Conservation (phyloP, 352 stramenopile genomes). For the Pythium angustatum region DNA sequence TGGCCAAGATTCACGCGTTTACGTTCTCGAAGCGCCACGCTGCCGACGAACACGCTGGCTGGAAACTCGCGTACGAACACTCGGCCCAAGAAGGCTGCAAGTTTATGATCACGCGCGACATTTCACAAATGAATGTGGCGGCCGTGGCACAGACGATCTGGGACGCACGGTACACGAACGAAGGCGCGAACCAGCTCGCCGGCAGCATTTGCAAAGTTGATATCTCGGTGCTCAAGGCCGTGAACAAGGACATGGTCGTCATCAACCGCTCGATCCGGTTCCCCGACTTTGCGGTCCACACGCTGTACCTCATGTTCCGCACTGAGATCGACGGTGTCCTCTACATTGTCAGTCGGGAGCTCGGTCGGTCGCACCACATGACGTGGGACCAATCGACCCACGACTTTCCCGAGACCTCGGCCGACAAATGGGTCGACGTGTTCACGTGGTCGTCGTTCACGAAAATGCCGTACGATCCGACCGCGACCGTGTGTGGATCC, state of each 20-base stretch:
- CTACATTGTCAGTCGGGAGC: slow-evolving; percentile 20
- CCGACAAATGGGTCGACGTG: slow-evolving; percentile 17
- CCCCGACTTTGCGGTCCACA: background rate
- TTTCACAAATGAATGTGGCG: slow-evolving; percentile 10
- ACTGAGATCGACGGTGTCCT: slow-evolving; percentile 10
- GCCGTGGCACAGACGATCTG: slow-evolving; percentile 11
- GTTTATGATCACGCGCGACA: slow-evolving; percentile 11
- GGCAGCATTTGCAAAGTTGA: slow-evolving; percentile 5
- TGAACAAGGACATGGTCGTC: slow-evolving; percentile 24
- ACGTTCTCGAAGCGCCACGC: slow-evolving; percentile 16
- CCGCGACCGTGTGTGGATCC: background rate
- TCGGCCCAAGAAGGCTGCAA: slow-evolving; percentile 6
- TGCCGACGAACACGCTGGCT: slow-evolving; percentile 15
- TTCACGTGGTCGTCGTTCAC: slow-evolving; percentile 18
- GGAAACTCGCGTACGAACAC: slow-evolving; percentile 18
- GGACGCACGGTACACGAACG: slow-evolving; percentile 1
- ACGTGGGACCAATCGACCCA: slow-evolving; percentile 3
- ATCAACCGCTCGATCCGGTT: slow-evolving; percentile 16
- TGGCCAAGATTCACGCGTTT: slow-evolving; percentile 11
- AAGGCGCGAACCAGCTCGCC: slow-evolving; percentile 2
- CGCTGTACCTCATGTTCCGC: slow-evolving; percentile 20
- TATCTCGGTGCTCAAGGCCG: slow-evolving; percentile 12
- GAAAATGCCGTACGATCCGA: slow-evolving; percentile 9
- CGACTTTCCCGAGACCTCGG: slow-evolving; percentile 14
- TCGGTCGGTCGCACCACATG: slow-evolving; percentile 8